These are phyloP conservation scores for Luvunga scandens DNA, from an alignment of 345 rosid species.

Conservation along the genomic window DNA sequence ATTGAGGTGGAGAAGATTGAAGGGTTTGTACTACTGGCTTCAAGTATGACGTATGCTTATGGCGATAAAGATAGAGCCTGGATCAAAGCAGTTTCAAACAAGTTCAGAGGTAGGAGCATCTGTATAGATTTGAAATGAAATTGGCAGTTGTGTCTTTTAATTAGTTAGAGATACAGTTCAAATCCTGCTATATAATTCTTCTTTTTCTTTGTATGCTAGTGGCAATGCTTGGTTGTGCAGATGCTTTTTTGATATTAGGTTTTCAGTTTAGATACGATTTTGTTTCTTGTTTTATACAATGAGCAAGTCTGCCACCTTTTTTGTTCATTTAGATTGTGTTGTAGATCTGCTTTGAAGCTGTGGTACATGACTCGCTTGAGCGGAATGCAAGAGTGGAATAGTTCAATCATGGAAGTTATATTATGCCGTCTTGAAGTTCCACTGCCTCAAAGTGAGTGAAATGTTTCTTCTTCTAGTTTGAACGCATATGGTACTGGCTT, in stretches of 20 bases:
- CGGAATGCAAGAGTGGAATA: neutral
- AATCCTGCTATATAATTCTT: slow-evolving; percentile 1
- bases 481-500: neutral
- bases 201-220: neutral
- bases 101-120: slow-evolving; percentile 50
- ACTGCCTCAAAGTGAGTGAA: neutral
- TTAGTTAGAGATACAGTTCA: neutral
- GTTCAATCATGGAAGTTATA: neutral
- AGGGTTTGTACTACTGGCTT: slow-evolving; percentile 73
- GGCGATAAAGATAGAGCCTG: slow-evolving; percentile 82
- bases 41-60: slow-evolving; percentile 71
- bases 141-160: neutral
- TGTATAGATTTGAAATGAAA: slow-evolving; percentile 21
- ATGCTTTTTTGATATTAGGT: neutral
- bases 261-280: neutral
- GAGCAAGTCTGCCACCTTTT: neutral
- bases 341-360: neutral
- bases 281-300: neutral
- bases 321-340: neutral
- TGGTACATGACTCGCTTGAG: neutral
- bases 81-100: slow-evolving; percentile 72
- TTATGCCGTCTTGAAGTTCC: neutral
- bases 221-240: neutral
- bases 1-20: slow-evolving; percentile 27
- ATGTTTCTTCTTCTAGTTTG: too few species aligned